A percentile compares a stretch with the other conserved stretches of the same genome.
Conservation (phyloP, 192 early-diverging fungal genomes). For the Coemansia guatemalensis region DNA sequence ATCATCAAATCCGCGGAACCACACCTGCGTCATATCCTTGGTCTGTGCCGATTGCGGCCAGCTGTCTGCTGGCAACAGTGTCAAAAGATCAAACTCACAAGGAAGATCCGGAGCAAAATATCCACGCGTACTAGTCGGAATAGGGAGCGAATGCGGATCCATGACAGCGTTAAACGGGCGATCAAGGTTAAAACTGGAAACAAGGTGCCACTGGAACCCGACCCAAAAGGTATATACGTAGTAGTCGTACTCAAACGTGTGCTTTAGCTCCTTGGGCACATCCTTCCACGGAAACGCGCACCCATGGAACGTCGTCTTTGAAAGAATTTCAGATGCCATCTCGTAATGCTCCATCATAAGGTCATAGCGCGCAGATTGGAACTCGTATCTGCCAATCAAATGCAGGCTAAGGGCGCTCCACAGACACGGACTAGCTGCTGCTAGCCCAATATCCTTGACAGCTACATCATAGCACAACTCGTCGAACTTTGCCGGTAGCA, state of each 20-base stretch:
- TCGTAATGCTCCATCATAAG: slow-evolving; percentile 49
- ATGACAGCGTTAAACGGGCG: slow-evolving; percentile 39
- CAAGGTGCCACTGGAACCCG: slow-evolving; percentile 51
- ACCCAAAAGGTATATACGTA: slow-evolving; percentile 54
- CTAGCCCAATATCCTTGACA: slow-evolving; percentile 28
- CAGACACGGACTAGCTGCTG: slow-evolving; percentile 28
- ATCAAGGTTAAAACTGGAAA: slow-evolving; percentile 49
- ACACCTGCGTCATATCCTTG: slow-evolving; percentile 10
- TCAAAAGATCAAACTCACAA: slow-evolving; percentile 43
- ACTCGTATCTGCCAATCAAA: slow-evolving; percentile 49
- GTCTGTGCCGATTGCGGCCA: slow-evolving; percentile 28
- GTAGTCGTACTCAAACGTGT: slow-evolving; percentile 50
- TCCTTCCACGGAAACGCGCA: slow-evolving; percentile 42
- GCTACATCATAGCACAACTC: slow-evolving; percentile 52
- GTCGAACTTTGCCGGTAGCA: slow-evolving; percentile 46
- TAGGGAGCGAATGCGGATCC: slow-evolving; percentile 20
- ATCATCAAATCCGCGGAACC: slow-evolving; percentile 46
- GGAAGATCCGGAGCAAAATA: slow-evolving; percentile 43
- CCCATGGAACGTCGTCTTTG: slow-evolving; percentile 37
- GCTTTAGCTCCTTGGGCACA: slow-evolving; percentile 26
- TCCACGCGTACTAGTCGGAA: slow-evolving; percentile 27
- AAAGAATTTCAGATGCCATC: slow-evolving; percentile 48
- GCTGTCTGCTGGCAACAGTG: slow-evolving; percentile 36
- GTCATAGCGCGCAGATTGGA: slow-evolving; percentile 48
- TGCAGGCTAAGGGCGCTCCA: slow-evolving; percentile 48